phyloP scores from a whole-genome alignment of 768 basidiomycete species.

The Rhizopogon rudus region DNA sequence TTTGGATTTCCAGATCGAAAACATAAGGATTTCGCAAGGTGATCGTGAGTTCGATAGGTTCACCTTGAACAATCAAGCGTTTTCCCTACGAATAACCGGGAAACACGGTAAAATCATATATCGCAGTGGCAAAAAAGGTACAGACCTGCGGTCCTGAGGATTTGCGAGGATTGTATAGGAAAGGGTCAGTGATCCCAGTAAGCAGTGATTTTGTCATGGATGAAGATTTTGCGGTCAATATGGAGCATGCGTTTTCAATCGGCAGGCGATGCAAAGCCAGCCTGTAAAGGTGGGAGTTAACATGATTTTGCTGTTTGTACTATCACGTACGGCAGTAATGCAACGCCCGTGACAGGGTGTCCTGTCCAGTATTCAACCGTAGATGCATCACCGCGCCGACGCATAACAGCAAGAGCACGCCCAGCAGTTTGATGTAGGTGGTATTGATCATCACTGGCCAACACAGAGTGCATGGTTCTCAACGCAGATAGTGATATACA shows the following conservation, averaged over 20 bases:
- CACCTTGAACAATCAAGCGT: conserved; percentile 74
- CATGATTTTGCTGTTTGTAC: conserved; percentile 2
- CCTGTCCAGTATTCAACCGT: conserved; percentile 86
- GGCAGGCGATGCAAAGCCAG: conserved; percentile 67
- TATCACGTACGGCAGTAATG: conserved; percentile 63
- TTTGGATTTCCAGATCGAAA: conserved; percentile 86
- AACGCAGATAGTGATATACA: conserved; percentile 88
- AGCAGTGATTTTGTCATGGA: conserved; percentile 45
- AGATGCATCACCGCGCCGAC: conserved; percentile 69
- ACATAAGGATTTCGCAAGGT: conserved; percentile 89
- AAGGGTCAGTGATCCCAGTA: conserved; percentile 65
- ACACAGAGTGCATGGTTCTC: conserved; percentile 61
- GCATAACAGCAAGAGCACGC: conserved; percentile 68
- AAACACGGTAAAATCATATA: neutral
- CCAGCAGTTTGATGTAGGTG: conserved; percentile 70
- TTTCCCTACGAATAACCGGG: conserved; percentile 36
- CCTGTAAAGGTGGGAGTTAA: conserved; percentile 32
- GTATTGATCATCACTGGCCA: conserved; percentile 74
- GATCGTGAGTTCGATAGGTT: conserved; percentile 75
- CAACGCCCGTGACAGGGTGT: conserved; percentile 72
- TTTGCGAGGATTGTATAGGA: conserved; percentile 88
- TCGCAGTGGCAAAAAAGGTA: neutral
- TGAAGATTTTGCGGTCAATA: conserved; percentile 35
- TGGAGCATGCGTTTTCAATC: conserved; percentile 63
- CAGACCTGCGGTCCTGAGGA: conserved; percentile 53